A percentile compares a stretch with the other conserved stretches of the same genome.
phyloP scores from a whole-genome alignment of 768 basidiomycete species.

The Exsudoporus frostii region DNA sequence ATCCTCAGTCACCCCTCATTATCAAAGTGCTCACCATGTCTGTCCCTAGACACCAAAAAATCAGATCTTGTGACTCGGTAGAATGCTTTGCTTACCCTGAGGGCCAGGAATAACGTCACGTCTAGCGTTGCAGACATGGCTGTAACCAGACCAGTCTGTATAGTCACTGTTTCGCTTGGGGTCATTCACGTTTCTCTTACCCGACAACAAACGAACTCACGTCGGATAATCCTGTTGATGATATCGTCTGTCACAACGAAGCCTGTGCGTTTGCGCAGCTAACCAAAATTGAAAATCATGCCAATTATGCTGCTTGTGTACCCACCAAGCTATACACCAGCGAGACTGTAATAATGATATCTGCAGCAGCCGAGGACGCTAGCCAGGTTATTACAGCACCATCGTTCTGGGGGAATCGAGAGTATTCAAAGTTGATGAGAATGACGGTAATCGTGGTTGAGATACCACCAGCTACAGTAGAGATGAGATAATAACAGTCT shows the following conservation, averaged over 20 bases:
- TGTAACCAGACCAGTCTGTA: constrained; percentile 30
- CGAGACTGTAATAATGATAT: constrained; percentile 41
- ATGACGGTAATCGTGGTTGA: constrained; percentile 32
- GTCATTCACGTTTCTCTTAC: not conserved
- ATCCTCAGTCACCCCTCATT: not conserved
- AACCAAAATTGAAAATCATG: not conserved
- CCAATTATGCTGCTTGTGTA: not conserved
- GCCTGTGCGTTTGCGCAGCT: constrained; percentile 43
- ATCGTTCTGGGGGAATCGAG: constrained; percentile 33
- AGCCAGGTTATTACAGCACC: constrained; percentile 41
- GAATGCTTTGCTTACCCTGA: constrained; percentile 7
- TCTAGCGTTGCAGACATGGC: constrained; percentile 18
- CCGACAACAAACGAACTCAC: constrained; percentile 18
- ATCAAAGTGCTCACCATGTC: constrained; percentile 1
- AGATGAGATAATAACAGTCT: not conserved
- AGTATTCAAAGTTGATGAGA: constrained; percentile 30
- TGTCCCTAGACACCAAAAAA: not conserved
- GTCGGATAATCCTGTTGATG: constrained; percentile 41
- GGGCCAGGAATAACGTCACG: constrained; percentile 21
- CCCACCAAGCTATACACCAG: constrained; percentile 44
- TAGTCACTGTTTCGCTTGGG: constrained; percentile 18
- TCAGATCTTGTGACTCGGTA: not conserved
- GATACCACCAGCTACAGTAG: constrained; percentile 32
- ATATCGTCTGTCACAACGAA: constrained; percentile 36
- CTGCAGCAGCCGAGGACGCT: constrained; percentile 37